Conservation (phyloP, 2,329 filamentous ascomycete species). For the Graphilbum sp. region DNA sequence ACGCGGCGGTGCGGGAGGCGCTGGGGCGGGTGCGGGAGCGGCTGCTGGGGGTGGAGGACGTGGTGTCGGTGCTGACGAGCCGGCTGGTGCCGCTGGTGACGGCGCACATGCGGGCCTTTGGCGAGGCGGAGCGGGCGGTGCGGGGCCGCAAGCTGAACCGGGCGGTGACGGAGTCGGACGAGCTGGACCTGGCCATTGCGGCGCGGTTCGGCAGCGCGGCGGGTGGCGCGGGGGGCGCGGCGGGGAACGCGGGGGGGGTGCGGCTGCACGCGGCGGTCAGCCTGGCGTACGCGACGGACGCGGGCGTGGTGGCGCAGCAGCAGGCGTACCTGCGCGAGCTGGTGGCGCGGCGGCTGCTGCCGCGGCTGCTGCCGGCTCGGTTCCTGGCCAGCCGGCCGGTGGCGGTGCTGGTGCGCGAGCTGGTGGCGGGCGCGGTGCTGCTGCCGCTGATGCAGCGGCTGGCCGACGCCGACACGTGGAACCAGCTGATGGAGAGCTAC, state of each 20-base stretch:
- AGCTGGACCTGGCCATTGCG: constrained; percentile 91
- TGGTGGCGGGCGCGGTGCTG: constrained; percentile 84
- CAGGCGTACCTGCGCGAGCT: constrained; percentile 75
- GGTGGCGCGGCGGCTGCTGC: constrained; percentile 50
- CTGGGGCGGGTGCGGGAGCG: constrained; percentile 56
- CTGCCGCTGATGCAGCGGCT: constrained; percentile 65
- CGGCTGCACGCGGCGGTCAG: constrained; percentile 84
- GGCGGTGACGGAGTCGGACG: constrained; percentile 87
- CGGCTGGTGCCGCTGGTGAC: constrained; percentile 79
- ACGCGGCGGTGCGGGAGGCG: constrained; percentile 59
- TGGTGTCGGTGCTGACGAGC: constrained; percentile 69
- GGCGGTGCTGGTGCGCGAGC: constrained; percentile 65
- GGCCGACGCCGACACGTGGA: constrained; percentile 92
- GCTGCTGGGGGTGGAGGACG: constrained; percentile 63
- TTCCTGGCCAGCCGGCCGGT: constrained; percentile 71
- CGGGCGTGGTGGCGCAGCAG: constrained; percentile 63
- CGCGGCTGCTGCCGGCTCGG: constrained; percentile 54
- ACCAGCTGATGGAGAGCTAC: constrained; percentile 84
- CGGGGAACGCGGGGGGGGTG: constrained; percentile 41
- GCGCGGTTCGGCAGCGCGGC: constrained; percentile 69
- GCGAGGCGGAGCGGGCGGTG: constrained; percentile 74
- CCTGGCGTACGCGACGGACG: constrained; percentile 48
- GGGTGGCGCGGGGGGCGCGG: neutral
- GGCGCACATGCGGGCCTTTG: constrained; percentile 75
- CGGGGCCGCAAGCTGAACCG: constrained; percentile 76